phyloP scores from a whole-genome alignment of 768 basidiomycete species.

The Rhodosporidiobolus sp. region DNA sequence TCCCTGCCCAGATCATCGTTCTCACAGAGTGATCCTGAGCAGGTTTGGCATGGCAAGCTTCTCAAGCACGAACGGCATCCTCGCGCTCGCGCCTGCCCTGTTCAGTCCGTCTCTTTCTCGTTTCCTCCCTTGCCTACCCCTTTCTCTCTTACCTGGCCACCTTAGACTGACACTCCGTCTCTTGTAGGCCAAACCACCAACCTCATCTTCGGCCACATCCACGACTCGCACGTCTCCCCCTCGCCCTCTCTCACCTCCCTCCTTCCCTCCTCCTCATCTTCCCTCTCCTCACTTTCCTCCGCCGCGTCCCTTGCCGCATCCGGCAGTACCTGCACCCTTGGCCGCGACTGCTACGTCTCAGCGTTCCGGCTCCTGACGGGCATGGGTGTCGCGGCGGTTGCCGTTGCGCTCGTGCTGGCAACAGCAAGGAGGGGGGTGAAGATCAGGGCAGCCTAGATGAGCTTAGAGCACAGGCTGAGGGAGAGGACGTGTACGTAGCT shows the following conservation, averaged over 20 bases:
- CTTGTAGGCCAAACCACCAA: slow-evolving; percentile 25
- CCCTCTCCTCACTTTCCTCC: neutral
- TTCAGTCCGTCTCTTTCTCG: slow-evolving; percentile 3
- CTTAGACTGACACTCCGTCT: neutral
- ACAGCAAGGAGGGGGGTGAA: slow-evolving; percentile 6
- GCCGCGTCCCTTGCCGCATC: too few species aligned
- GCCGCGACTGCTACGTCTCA: slow-evolving; percentile 13
- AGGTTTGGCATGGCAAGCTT: slow-evolving; percentile 31
- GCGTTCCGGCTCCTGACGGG: slow-evolving; percentile 16
- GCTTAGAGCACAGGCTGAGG: too few species aligned
- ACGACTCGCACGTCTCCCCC: slow-evolving; percentile 18
- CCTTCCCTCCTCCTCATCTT: neutral
- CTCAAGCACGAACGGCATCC: slow-evolving; percentile 23
- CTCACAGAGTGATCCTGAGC: too few species aligned
- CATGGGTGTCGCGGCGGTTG: slow-evolving; percentile 2
- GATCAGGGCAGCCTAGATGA: slow-evolving; percentile 7
- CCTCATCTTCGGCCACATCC: slow-evolving; percentile 30
- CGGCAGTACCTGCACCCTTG: slow-evolving; percentile 1
- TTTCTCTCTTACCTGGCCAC: neutral
- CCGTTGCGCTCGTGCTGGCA: slow-evolving; percentile 11
- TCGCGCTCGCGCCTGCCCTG: slow-evolving; percentile 27
- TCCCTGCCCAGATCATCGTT: too few species aligned
- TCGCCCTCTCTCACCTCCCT: neutral
- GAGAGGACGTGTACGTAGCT: too few species aligned
- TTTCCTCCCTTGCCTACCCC: neutral